Evolutionary conservation across 352 stramenopile genomes (phyloP).

Genomic region (Phytophthora quininea): DNA sequence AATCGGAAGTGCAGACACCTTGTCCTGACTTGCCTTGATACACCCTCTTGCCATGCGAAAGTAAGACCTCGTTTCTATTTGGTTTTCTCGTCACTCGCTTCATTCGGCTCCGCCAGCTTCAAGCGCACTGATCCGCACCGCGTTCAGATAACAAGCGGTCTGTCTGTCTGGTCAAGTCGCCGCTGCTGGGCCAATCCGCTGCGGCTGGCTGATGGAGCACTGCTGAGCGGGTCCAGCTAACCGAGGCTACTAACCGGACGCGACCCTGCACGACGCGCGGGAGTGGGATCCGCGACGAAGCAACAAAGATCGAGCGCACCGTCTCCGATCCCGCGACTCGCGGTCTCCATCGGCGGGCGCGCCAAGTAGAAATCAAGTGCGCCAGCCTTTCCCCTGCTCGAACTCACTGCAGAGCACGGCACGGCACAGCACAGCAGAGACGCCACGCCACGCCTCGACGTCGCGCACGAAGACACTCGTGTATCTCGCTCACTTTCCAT

Average conservation of each 20-base stretch:
- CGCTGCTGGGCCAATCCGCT: not conserved
- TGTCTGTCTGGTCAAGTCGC: constrained; percentile 4
- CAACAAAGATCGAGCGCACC: not conserved
- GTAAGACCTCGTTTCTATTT: not conserved
- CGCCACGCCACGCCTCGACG: too few relatives aligned
- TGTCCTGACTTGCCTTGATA: too few relatives aligned
- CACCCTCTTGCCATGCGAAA: too few relatives aligned
- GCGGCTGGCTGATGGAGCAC: not conserved
- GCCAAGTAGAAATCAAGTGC: constrained; percentile 31
- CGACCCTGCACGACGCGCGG: not conserved
- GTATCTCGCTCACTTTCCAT: constrained; percentile 20
- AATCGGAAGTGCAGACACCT: not conserved
- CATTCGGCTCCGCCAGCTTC: constrained; percentile 5
- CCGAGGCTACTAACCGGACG: not conserved
- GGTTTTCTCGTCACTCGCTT: not conserved
- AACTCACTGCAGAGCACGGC: not conserved
- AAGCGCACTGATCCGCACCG: constrained; percentile 8
- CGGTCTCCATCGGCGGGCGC: not conserved
- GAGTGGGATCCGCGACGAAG: constrained; percentile 4
- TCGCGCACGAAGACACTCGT: not conserved
- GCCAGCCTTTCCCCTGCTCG: constrained; percentile 8
- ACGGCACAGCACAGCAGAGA: too few relatives aligned
- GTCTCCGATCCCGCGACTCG: not conserved
- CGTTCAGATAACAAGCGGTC: constrained; percentile 11
- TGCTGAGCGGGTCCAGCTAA: not conserved